Evolutionary conservation across 257 asterid genomes (phyloP).

Genomic region (Capsicum pubescens): DNA sequence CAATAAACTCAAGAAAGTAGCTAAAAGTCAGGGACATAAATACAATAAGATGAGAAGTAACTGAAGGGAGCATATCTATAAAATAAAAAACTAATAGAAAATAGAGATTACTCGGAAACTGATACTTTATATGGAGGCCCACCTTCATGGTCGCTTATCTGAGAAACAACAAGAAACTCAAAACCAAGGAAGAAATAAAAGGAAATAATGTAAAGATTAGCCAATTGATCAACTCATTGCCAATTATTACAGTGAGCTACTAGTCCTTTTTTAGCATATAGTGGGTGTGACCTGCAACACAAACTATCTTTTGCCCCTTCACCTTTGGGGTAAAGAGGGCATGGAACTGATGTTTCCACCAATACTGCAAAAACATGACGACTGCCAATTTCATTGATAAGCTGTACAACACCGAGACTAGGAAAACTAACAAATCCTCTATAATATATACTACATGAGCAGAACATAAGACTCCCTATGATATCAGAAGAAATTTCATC

Average conservation of each 20-base stretch:
- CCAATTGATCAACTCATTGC: not conserved
- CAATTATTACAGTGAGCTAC: slow-evolving; percentile 16
- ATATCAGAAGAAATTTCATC: not conserved
- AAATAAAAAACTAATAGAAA: not conserved
- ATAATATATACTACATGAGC: not conserved
- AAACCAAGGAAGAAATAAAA: not conserved
- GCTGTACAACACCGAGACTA: not conserved
- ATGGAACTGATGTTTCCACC: not conserved
- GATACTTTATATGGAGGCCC: slow-evolving; percentile 93
- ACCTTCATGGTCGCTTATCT: slow-evolving; percentile 76
- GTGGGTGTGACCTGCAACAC: not conserved
- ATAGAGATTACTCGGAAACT: slow-evolving; percentile 56
- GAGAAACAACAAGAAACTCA: slow-evolving; percentile 36
- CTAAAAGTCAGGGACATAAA: not conserved
- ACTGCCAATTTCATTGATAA: not conserved
- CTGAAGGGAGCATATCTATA: not conserved
- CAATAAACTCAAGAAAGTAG: not conserved
- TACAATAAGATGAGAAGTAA: not conserved
- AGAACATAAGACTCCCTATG: not conserved
- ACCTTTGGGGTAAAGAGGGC: not conserved
- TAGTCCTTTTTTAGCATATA: not conserved
- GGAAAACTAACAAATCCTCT: not conserved
- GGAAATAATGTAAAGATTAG: not conserved
- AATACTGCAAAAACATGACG: not conserved
- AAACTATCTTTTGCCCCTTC: slow-evolving; percentile 10